A percentile compares a stretch with the other conserved stretches of the same genome.
Conservation (phyloP, 1,284 basidiomycete genomes). For the Malassezia cuniculi region DNA sequence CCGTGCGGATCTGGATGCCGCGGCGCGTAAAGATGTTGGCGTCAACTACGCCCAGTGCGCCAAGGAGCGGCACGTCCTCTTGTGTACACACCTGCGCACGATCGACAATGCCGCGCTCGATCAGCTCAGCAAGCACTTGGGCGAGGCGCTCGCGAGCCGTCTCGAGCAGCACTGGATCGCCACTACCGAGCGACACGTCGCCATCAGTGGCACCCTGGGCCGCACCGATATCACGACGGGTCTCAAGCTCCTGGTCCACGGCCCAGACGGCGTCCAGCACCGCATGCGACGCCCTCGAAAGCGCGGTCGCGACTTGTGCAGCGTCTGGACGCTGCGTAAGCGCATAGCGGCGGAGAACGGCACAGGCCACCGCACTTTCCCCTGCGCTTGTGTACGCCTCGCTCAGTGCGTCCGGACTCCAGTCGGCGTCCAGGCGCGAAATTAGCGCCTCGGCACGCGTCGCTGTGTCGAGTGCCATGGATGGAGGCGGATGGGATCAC, state of each 20-base stretch:
- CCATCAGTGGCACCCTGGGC: slow-evolving; percentile 1
- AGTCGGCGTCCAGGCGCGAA: no score
- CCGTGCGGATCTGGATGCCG: slow-evolving; percentile 35
- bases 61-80: slow-evolving; percentile 26
- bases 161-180: slow-evolving; percentile 9
- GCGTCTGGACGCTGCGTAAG: background rate
- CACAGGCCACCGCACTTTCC: background rate
- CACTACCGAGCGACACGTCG: slow-evolving; percentile 2
- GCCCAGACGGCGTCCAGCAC: slow-evolving; percentile 33
- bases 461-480: background rate
- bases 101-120: slow-evolving; percentile 9
- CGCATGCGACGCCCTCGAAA: background rate
- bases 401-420: no score
- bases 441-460: no score
- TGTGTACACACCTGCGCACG: slow-evolving; percentile 14
- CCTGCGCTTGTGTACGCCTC: no score
- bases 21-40: slow-evolving; percentile 26
- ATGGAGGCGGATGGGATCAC: slow-evolving; percentile 1
- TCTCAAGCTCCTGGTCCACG: slow-evolving; percentile 32
- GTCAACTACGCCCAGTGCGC: slow-evolving; percentile 24
- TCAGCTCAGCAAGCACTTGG: slow-evolving; percentile 5
- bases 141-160: slow-evolving; percentile 13
- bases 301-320: background rate
- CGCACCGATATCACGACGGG: slow-evolving; percentile 18
- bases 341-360: background rate